Conservation (phyloP, 352 stramenopile species). For the Bremia lactucae region DNA sequence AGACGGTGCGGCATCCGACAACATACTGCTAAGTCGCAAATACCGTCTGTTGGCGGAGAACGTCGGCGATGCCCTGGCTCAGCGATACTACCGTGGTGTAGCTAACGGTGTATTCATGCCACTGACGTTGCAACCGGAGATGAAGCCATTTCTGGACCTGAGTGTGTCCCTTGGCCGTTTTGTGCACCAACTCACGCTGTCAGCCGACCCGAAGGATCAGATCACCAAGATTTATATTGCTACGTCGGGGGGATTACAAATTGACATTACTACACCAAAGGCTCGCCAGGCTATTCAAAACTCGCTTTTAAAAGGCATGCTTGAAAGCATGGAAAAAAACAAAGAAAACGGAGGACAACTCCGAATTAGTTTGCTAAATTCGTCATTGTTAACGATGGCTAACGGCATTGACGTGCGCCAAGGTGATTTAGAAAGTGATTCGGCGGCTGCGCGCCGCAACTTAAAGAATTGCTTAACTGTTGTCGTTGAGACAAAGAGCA, state of each 20-base stretch:
- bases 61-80: conserved; percentile 53
- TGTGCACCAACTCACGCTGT: conserved; percentile 53
- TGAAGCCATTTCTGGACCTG: conserved; percentile 71
- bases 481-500: conserved; percentile 50
- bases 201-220: conserved; percentile 45
- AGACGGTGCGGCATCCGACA: conserved; percentile 77
- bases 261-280: conserved; percentile 72
- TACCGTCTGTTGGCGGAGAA: conserved; percentile 75
- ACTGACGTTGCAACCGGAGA: conserved; percentile 61
- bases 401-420: conserved; percentile 71
- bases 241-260: conserved; percentile 46
- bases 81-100: conserved; percentile 66
- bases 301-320: conserved; percentile 61
- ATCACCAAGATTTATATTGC: conserved; percentile 60
- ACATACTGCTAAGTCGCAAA: conserved; percentile 56
- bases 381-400: conserved; percentile 56
- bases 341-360: conserved; percentile 5
- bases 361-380: conserved; percentile 50
- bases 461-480: conserved; percentile 74
- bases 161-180: conserved; percentile 64
- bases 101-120: conserved; percentile 81
- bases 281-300: conserved; percentile 63
- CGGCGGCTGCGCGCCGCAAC: conserved; percentile 34
- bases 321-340: conserved; percentile 37
- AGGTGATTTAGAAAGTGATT: conserved; percentile 36